These are phyloP conservation scores for Paradendryphiella salina DNA, from an alignment of 2,329 filamentous ascomycete species.

Conservation along the genomic window DNA sequence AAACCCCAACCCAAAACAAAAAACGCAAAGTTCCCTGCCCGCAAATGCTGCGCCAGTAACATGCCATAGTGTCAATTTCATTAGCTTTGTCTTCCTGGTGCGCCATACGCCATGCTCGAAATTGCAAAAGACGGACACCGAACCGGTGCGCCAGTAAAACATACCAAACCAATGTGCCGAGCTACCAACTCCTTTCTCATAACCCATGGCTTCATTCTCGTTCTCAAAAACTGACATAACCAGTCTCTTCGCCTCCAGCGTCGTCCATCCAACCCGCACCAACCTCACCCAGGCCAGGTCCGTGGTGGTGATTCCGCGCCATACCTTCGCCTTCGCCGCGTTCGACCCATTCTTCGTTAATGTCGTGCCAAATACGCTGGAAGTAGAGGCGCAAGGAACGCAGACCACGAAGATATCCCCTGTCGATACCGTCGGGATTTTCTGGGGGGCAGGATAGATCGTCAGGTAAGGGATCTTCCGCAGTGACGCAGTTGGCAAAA, in stretches of 20 bases:
- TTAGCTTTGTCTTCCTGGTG: slow-evolving; percentile 13
- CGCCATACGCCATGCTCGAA: slow-evolving; percentile 15
- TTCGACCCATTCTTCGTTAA: slow-evolving; percentile 56
- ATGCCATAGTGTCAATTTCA: slow-evolving; percentile 13
- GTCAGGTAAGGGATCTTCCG: slow-evolving; percentile 67
- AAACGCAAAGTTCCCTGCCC: slow-evolving; percentile 3
- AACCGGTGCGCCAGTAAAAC: not conserved
- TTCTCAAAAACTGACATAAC: slow-evolving; percentile 44
- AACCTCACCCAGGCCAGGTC: slow-evolving; percentile 40
- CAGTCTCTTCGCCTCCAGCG: slow-evolving; percentile 40
- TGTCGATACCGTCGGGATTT: slow-evolving; percentile 78
- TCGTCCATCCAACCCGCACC: slow-evolving; percentile 44
- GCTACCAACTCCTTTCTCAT: not conserved
- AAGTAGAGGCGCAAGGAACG: slow-evolving; percentile 81
- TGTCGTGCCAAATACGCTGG: slow-evolving; percentile 79
- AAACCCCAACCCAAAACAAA: not conserved
- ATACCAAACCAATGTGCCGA: not conserved
- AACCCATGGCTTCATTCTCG: not conserved
- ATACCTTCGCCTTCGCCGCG: slow-evolving; percentile 50
- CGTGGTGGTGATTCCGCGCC: slow-evolving; percentile 36
- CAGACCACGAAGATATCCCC: slow-evolving; percentile 85
- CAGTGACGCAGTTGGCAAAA: slow-evolving; percentile 96
- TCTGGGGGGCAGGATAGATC: slow-evolving; percentile 74
- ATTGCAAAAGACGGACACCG: not conserved
- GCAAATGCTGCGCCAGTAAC: slow-evolving; percentile 9